A percentile compares a stretch with the other conserved stretches of the same genome.
phyloP scores from a whole-genome alignment of 257 asterid genomes.

The Jacaranda mimosifolia region DNA sequence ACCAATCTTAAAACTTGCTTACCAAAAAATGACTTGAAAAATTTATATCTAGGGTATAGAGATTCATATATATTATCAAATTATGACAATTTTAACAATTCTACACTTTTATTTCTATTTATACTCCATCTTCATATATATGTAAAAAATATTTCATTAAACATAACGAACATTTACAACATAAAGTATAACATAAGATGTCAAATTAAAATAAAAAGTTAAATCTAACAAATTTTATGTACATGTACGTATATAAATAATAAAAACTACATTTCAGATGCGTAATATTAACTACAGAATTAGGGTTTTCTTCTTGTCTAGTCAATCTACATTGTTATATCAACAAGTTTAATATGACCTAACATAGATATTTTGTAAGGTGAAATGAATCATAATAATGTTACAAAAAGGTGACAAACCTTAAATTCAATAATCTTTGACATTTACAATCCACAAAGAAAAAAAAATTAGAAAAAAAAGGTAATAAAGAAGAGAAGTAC shows the following conservation, averaged over 20 bases:
- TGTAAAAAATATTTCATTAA: no score
- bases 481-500: conserved; percentile 10
- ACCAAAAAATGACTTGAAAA: background rate
- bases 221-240: no score
- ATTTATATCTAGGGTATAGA: background rate
- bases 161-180: no score
- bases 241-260: no score
- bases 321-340: conserved; percentile 28
- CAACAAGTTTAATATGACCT: conserved; percentile 37
- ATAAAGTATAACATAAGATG: no score
- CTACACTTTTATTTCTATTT: no score
- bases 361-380: conserved; percentile 3
- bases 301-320: conserved; percentile 37
- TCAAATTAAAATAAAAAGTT: no score
- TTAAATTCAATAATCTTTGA: conserved; percentile 36
- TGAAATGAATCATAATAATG: background rate
- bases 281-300: background rate
- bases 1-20: no score
- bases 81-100: background rate
- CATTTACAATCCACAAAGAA: conserved; percentile 39
- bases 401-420: conserved; percentile 16
- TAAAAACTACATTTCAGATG: no score
- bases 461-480: background rate
- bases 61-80: background rate
- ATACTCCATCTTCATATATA: no score